These are phyloP conservation scores for Fennellomyces sp. DNA, from an alignment of 371 early-diverging fungal species.

Conservation along the genomic window DNA sequence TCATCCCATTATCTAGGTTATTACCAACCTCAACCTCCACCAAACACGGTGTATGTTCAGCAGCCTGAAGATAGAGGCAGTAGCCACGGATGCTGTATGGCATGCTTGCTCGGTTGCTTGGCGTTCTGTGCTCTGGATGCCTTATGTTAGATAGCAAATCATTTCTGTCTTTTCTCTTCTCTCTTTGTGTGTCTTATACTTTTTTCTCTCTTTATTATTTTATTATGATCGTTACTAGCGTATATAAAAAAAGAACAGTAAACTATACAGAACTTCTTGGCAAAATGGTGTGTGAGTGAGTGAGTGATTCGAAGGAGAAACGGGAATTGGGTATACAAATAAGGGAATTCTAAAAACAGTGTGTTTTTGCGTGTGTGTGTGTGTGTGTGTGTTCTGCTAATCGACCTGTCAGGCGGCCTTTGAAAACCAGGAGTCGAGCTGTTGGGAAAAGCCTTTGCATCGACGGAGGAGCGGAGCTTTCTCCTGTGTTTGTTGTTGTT, in stretches of 20 bases:
- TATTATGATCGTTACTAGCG: no score
- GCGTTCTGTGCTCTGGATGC: constrained; percentile 20
- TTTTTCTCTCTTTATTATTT: no score
- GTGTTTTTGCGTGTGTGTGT: constrained; percentile 2
- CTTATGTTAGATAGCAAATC: constrained; percentile 5
- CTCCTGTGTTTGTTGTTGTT: neutral
- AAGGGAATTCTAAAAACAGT: neutral
- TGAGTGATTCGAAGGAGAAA: neutral
- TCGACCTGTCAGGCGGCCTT: neutral
- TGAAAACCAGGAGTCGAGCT: constrained; percentile 15
- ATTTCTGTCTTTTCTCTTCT: neutral
- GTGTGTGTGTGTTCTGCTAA: neutral
- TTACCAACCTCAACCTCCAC: constrained; percentile 20
- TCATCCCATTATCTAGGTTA: neutral
- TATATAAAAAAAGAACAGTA: neutral
- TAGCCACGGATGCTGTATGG: constrained; percentile 18
- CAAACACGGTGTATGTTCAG: constrained; percentile 16
- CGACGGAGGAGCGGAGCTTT: constrained; percentile 7
- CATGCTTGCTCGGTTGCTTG: constrained; percentile 18
- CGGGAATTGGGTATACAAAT: neutral
- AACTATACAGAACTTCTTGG: neutral
- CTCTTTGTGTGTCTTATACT: neutral
- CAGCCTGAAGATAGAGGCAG: constrained; percentile 9
- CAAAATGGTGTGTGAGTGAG: neutral
- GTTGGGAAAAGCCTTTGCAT: constrained; percentile 12